Conservation (phyloP, 371 early-diverging fungal genomes). For the Apophysomyces trapeziformis region DNA sequence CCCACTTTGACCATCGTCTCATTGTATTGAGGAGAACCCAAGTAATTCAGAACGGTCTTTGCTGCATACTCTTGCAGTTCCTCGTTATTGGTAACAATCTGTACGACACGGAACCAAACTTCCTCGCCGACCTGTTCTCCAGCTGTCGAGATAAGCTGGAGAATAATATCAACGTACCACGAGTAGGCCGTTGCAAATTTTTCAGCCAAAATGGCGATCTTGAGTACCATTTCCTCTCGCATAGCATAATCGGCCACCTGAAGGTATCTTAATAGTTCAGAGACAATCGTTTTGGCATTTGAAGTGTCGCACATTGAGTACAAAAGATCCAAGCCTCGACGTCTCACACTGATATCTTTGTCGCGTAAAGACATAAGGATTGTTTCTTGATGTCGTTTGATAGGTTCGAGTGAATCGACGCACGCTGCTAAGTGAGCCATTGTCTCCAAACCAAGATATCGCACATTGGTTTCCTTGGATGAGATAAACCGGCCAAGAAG, state of each 20-base stretch:
- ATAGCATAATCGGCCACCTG: conserved; percentile 88
- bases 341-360: conserved; percentile 95
- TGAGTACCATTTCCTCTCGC: conserved; percentile 96
- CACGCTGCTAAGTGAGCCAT: conserved; percentile 96
- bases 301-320: conserved; percentile 95
- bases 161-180: conserved; percentile 98
- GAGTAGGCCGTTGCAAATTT: conserved; percentile 95
- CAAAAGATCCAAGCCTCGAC: conserved; percentile 93
- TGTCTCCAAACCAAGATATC: conserved; percentile 94
- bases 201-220: conserved; percentile 97
- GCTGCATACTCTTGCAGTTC: conserved; percentile 94
- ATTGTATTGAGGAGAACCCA: conserved; percentile 86
- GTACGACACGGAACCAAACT: conserved; percentile 96
- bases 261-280: conserved; percentile 88
- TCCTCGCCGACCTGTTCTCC: conserved; percentile 96
- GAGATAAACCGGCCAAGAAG: conserved; percentile 89
- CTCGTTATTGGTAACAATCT: conserved; percentile 92
- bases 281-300: conserved; percentile 87
- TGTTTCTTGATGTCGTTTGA: conserved; percentile 88
- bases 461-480: conserved; percentile 93
- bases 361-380: conserved; percentile 90
- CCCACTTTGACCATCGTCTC: conserved; percentile 95
- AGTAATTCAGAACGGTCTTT: conserved; percentile 78
- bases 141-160: conserved; percentile 92
- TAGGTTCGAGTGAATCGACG: conserved; percentile 80